These are phyloP conservation scores for Plectosphaerella sp. DNA, from an alignment of 2,329 filamentous ascomycete species.

Conservation along the genomic window DNA sequence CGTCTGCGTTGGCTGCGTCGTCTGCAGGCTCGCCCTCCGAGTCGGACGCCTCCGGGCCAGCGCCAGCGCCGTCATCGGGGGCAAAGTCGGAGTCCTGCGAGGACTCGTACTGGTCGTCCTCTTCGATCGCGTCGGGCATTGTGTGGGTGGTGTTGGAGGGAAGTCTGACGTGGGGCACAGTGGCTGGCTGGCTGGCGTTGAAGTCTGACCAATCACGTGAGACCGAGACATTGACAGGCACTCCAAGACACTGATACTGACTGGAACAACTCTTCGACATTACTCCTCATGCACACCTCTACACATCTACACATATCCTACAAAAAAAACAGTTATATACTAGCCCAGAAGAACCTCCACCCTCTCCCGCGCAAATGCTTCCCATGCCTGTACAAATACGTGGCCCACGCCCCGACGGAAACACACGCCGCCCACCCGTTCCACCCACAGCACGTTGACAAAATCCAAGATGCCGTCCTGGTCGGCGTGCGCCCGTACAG, in stretches of 20 bases:
- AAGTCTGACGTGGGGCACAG: not conserved
- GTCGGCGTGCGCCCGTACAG: constrained; percentile 35
- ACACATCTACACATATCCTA: not conserved
- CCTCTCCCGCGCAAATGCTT: constrained; percentile 32
- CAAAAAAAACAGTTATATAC: not conserved
- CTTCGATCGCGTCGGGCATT: constrained; percentile 43
- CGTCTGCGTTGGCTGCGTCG: constrained; percentile 18
- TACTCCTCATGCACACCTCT: not conserved
- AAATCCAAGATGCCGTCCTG: constrained; percentile 37
- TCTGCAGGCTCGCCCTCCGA: constrained; percentile 33
- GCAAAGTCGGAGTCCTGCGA: constrained; percentile 73
- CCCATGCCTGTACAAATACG: constrained; percentile 34
- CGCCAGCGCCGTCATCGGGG: constrained; percentile 45
- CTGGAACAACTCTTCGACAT: too few relatives aligned
- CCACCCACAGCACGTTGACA: constrained; percentile 42
- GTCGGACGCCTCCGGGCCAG: constrained; percentile 43
- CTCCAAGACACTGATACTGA: too few relatives aligned
- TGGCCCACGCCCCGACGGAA: constrained; percentile 38
- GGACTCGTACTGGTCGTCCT: constrained; percentile 58
- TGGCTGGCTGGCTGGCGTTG: not conserved
- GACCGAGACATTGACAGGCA: too few relatives aligned
- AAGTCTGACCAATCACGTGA: not conserved
- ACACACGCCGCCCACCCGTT: constrained; percentile 36
- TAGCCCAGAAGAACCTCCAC: constrained; percentile 36
- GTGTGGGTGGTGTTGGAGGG: constrained; percentile 9